A percentile compares a stretch with the other conserved stretches of the same genome.
Evolutionary conservation across 306 rosid genomes (phyloP).

Genomic region (Fragaria ananassa): DNA sequence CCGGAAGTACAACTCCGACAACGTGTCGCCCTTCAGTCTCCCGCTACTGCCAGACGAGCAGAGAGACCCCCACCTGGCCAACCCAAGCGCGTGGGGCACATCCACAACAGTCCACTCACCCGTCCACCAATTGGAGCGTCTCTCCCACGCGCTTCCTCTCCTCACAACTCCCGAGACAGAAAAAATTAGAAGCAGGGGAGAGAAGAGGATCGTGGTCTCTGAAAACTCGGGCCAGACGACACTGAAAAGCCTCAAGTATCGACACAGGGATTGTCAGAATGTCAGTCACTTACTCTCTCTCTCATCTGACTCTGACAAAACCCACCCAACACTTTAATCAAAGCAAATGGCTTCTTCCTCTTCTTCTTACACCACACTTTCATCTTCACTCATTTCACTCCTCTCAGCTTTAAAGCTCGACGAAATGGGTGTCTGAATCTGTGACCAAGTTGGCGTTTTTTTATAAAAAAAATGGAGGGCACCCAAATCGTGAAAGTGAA

Average conservation of each 20-base stretch:
- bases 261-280: constrained; percentile 10
- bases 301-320: background rate
- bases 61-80: background rate
- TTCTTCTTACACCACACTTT: background rate
- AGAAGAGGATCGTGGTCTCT: background rate
- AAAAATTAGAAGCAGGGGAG: too few relatives aligned
- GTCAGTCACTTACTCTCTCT: background rate
- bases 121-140: constrained; percentile 5
- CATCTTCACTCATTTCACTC: background rate
- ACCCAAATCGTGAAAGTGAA: background rate
- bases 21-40: constrained; percentile 1
- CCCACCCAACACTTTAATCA: constrained; percentile 1
- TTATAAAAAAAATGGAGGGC: background rate
- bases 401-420: background rate
- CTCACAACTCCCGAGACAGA: background rate
- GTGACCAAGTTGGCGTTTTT: background rate
- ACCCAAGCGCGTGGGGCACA: constrained; percentile 21
- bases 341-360: background rate
- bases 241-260: constrained; percentile 1
- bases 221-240: constrained; percentile 10
- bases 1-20: background rate
- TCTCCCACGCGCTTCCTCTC: background rate
- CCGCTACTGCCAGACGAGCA: constrained; percentile 5
- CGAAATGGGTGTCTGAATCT: background rate
- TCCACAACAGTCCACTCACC: background rate